phyloP scores from a whole-genome alignment of 2,329 filamentous ascomycete genomes.

The Fusarium sp. region DNA sequence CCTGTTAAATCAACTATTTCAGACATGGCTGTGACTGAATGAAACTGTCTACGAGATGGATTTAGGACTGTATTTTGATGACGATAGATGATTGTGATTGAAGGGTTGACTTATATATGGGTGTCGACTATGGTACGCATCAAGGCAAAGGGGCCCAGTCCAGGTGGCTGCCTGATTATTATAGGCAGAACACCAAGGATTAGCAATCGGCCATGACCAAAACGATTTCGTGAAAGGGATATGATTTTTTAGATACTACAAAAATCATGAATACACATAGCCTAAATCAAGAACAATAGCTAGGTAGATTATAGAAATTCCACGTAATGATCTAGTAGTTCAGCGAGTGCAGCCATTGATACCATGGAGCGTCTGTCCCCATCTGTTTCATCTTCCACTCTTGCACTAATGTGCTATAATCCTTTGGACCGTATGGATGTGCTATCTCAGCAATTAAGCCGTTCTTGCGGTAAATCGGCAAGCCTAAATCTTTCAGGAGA shows the following conservation, averaged over 20 bases:
- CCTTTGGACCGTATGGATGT: conserved; percentile 69
- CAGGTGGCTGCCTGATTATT: conserved; percentile 29
- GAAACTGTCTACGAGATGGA: background rate
- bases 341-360: background rate
- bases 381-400: conserved; percentile 61
- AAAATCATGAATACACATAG: background rate
- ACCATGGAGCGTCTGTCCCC: background rate
- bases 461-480: conserved; percentile 69
- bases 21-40: conserved; percentile 12
- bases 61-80: background rate
- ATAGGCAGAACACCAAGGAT: conserved; percentile 21
- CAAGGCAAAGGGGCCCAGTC: background rate
- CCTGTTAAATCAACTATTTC: background rate
- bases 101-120: conserved; percentile 1
- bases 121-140: background rate
- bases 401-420: conserved; percentile 67
- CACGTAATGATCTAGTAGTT: background rate
- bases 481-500: conserved; percentile 74
- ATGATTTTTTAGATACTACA: background rate
- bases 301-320: background rate
- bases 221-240: too few species aligned
- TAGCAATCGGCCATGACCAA: background rate
- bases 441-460: conserved; percentile 66
- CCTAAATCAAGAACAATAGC: background rate
- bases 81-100: background rate